phyloP scores from a whole-genome alignment of 805 yeast genomes.

The Myxozyma udenii region DNA sequence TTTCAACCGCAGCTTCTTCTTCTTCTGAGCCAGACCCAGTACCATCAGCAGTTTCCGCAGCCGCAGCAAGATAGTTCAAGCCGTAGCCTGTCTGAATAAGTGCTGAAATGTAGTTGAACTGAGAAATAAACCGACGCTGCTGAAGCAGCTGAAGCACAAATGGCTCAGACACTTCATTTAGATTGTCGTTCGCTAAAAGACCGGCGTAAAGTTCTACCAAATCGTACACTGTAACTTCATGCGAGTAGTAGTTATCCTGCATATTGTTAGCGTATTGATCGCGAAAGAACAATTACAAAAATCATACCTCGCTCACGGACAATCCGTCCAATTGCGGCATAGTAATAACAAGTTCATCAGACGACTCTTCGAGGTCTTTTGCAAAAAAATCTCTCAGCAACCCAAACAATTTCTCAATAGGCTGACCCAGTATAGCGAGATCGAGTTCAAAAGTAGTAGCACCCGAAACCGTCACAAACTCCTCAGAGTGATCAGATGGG shows the following conservation, averaged over 20 bases:
- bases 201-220: constrained; percentile 19
- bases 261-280: not conserved
- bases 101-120: constrained; percentile 22
- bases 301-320: constrained; percentile 18
- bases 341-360: constrained; percentile 12
- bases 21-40: not conserved
- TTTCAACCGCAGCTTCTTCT: not conserved
- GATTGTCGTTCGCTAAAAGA: constrained; percentile 14
- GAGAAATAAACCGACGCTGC: constrained; percentile 19
- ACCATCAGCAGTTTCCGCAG: not conserved
- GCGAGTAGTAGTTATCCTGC: constrained; percentile 20
- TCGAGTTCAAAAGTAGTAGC: constrained; percentile 9
- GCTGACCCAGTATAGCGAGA: constrained; percentile 3
- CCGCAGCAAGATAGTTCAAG: constrained; percentile 2
- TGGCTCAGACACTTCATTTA: constrained; percentile 1
- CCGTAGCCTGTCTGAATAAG: constrained; percentile 24
- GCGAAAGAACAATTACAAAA: too few species aligned
- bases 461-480: not conserved
- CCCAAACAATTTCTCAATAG: constrained; percentile 15
- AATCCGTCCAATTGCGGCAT: constrained; percentile 14
- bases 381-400: constrained; percentile 11
- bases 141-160: constrained; percentile 4
- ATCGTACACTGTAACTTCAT: constrained; percentile 25
- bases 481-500: constrained; percentile 13
- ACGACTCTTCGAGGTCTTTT: constrained; percentile 1